Evolutionary conservation across 257 asterid genomes (phyloP).

Genomic region (Orobanche coerulescens): DNA sequence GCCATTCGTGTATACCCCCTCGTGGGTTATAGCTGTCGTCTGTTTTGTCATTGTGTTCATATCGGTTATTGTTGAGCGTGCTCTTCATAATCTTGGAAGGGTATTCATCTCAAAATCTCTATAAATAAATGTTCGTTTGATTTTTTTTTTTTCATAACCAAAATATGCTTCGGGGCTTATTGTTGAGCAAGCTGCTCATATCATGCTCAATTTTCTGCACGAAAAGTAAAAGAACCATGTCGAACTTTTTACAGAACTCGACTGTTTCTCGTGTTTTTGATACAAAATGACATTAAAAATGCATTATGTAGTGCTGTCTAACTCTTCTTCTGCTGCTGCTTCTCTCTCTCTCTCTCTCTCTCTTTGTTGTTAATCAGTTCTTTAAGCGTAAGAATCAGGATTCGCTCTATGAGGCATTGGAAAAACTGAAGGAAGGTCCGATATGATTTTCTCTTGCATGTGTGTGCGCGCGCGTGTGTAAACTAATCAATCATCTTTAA

Average conservation of each 20-base stretch:
- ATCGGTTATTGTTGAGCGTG: slow-evolving; percentile 60
- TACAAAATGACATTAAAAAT: too few relatives aligned
- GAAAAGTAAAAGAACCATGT: too few relatives aligned
- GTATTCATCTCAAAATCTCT: slow-evolving; percentile 24
- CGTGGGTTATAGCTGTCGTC: slow-evolving; percentile 80
- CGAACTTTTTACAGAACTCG: too few relatives aligned
- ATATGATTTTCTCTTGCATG: neutral
- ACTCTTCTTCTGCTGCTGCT: neutral
- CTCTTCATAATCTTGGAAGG: slow-evolving; percentile 70
- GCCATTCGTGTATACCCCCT: slow-evolving; percentile 60
- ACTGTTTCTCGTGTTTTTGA: too few relatives aligned
- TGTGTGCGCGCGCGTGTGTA: neutral
- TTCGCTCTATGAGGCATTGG: slow-evolving; percentile 53
- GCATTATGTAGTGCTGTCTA: neutral
- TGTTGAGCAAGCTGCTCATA: too few relatives aligned
- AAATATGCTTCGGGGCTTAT: too few relatives aligned
- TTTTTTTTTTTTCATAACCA: neutral
- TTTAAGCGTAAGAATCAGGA: slow-evolving; percentile 46
- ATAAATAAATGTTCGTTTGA: neutral
- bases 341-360: too few relatives aligned
- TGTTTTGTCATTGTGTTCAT: slow-evolving; percentile 64
- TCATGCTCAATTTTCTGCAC: too few relatives aligned
- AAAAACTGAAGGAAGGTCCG: slow-evolving; percentile 71
- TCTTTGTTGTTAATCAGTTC: neutral
- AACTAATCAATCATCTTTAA: neutral